Conservation (phyloP, 2,329 filamentous ascomycete genomes). For the Lasiodiplodia sp. region DNA sequence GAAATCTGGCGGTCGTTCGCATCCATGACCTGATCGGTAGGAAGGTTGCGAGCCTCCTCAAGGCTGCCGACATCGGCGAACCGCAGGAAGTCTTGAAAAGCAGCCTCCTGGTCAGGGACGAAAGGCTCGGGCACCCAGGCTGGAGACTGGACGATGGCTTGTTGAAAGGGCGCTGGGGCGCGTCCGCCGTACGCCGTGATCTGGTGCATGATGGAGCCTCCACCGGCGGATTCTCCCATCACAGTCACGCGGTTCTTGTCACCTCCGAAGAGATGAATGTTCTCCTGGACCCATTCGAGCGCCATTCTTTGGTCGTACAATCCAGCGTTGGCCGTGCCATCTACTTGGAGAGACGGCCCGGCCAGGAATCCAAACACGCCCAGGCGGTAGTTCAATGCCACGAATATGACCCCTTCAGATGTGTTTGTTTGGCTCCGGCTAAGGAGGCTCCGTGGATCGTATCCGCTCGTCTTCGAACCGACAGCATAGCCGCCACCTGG, state of each 20-base stretch:
- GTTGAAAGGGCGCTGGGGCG: conserved; percentile 49
- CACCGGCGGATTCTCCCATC: conserved; percentile 47
- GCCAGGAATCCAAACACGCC: conserved; percentile 48
- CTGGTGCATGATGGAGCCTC: conserved; percentile 60
- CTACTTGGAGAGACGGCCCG: conserved; percentile 45
- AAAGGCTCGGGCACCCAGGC: conserved; percentile 40
- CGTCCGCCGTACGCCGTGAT: conserved; percentile 60
- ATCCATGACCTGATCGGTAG: conserved; percentile 35
- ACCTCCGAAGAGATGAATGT: conserved; percentile 49
- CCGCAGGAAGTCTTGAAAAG: conserved; percentile 49
- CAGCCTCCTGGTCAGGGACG: conserved; percentile 47
- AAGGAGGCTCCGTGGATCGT: no score
- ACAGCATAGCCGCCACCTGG: no score
- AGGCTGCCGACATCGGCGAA: conserved; percentile 54
- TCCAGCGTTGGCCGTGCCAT: conserved; percentile 44
- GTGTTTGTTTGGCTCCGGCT: conserved; percentile 25
- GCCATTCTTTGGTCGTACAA: conserved; percentile 49
- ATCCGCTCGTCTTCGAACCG: no score
- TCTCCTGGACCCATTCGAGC: conserved; percentile 48
- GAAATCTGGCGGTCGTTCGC: conserved; percentile 45
- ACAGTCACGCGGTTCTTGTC: conserved; percentile 47
- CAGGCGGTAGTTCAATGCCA: conserved; percentile 57
- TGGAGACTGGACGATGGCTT: conserved; percentile 56
- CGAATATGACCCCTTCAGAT: conserved; percentile 50
- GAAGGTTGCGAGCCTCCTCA: conserved; percentile 52